Percentiles rank a stretch among this genome's conserved stretches.
These are phyloP conservation scores for Vigna trinervia DNA, from an alignment of 306 rosid species.

Conservation along the genomic window DNA sequence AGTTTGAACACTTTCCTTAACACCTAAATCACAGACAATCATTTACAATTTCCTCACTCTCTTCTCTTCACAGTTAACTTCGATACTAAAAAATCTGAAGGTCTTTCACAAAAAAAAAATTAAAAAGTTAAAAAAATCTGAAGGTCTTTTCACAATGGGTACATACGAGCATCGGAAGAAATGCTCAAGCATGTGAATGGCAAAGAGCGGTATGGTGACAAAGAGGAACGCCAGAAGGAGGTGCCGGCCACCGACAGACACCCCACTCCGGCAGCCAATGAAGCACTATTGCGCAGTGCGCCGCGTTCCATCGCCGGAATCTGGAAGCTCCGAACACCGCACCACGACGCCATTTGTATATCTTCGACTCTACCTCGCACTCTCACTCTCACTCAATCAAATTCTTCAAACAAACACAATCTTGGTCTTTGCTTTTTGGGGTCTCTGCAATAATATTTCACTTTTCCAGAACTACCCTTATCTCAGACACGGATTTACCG, in stretches of 20 bases:
- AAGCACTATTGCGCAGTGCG: conserved; percentile 51
- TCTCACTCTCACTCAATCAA: background rate
- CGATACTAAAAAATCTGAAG: background rate
- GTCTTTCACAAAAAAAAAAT: background rate
- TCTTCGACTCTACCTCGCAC: background rate
- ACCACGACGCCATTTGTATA: conserved; percentile 76
- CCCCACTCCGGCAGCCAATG: conserved; percentile 59
- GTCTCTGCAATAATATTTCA: background rate
- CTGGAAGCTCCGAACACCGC: conserved; percentile 57
- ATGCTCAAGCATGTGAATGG: conserved; percentile 74
- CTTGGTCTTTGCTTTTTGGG: background rate
- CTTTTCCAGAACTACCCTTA: conserved; percentile 10
- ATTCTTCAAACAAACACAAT: background rate
- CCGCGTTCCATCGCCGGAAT: conserved; percentile 60
- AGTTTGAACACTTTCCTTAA: conserved; percentile 73
- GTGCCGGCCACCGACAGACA: conserved; percentile 61
- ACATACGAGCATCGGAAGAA: conserved; percentile 64
- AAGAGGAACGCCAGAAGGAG: conserved; percentile 58
- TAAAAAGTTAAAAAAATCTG: background rate
- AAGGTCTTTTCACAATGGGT: background rate
- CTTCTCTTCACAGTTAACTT: conserved; percentile 11
- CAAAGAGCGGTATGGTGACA: conserved; percentile 49
- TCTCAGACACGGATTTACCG: background rate
- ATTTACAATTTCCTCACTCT: conserved; percentile 4
- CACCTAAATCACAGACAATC: conserved; percentile 49